These are phyloP conservation scores for Lecanicillium sp. DNA, from an alignment of 2,329 filamentous ascomycete species.

Conservation along the genomic window DNA sequence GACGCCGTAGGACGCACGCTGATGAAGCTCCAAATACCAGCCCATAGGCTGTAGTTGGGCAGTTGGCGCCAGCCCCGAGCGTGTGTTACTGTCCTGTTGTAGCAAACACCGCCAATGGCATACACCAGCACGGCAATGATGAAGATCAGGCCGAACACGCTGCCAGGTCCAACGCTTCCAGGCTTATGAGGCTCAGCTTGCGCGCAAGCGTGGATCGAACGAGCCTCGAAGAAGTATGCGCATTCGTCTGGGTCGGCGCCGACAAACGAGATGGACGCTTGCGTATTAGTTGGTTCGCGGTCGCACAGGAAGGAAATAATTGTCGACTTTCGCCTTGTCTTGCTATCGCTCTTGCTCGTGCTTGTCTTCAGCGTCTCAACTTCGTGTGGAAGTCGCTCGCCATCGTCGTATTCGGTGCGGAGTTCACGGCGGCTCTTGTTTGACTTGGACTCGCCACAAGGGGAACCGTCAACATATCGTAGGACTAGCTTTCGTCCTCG, in stretches of 20 bases:
- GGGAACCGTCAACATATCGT: slow-evolving; percentile 71
- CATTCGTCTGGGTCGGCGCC: slow-evolving; percentile 80
- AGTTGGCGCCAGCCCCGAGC: slow-evolving; percentile 92
- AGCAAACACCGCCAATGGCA: slow-evolving; percentile 85
- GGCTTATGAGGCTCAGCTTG: slow-evolving; percentile 62
- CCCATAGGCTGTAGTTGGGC: slow-evolving; percentile 91
- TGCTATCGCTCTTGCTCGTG: slow-evolving; percentile 20
- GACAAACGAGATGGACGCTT: slow-evolving; percentile 73
- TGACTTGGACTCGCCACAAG: slow-evolving; percentile 44
- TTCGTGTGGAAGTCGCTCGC: too few species aligned
- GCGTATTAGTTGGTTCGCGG: slow-evolving; percentile 61
- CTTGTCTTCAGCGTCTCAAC: slow-evolving; percentile 19
- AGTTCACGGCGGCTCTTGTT: slow-evolving; percentile 24
- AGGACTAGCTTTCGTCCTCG: slow-evolving; percentile 69
- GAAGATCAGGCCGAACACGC: slow-evolving; percentile 84
- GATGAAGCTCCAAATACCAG: slow-evolving; percentile 76
- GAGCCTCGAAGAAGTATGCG: slow-evolving; percentile 91
- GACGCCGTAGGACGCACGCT: slow-evolving; percentile 43
- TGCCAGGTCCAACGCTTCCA: slow-evolving; percentile 60
- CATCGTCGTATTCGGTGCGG: slow-evolving; percentile 21
- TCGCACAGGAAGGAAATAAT: slow-evolving; percentile 93
- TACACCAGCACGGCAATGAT: slow-evolving; percentile 75
- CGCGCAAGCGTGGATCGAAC: slow-evolving; percentile 74
- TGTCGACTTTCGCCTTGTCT: slow-evolving; percentile 60
- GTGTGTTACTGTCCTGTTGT: slow-evolving; percentile 90